Evolutionary conservation across 805 yeast species (phyloP).

Genomic region (Teunomyces kruisii): DNA sequence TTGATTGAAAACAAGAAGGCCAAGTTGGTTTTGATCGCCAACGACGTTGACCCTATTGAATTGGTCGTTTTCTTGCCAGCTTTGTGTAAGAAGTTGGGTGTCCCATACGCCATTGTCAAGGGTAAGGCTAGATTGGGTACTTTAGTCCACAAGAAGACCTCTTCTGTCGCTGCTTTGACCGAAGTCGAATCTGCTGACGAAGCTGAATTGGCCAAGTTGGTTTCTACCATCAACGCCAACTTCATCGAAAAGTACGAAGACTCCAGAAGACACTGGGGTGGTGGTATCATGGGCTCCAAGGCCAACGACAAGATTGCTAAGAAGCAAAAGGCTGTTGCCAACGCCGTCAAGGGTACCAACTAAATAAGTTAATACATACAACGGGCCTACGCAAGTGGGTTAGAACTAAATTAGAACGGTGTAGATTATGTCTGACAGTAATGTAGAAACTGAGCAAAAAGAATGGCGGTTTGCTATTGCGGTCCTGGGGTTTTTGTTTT

Average conservation of each 20-base stretch:
- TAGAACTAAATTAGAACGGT: neutral
- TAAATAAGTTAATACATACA: conserved; percentile 4
- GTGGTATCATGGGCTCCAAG: conserved; percentile 97
- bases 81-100: conserved; percentile 98
- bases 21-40: conserved; percentile 93
- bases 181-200: conserved; percentile 95
- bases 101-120: conserved; percentile 97
- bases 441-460: too few species aligned
- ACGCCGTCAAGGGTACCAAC: conserved; percentile 14
- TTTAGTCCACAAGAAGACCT: conserved; percentile 94
- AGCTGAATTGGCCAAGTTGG: conserved; percentile 88
- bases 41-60: conserved; percentile 99
- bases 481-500: neutral
- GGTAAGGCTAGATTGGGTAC: conserved; percentile 99
- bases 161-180: conserved; percentile 95
- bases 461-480: neutral
- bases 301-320: conserved; percentile 82
- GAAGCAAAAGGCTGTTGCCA: conserved; percentile 60
- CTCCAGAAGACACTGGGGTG: conserved; percentile 99
- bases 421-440: neutral
- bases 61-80: conserved; percentile 97
- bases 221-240: conserved; percentile 92
- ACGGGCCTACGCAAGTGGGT: neutral
- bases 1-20: conserved; percentile 98
- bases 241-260: conserved; percentile 93